Conservation (phyloP, 2,329 filamentous ascomycete species). For the Aureobasidium leucospermi region DNA sequence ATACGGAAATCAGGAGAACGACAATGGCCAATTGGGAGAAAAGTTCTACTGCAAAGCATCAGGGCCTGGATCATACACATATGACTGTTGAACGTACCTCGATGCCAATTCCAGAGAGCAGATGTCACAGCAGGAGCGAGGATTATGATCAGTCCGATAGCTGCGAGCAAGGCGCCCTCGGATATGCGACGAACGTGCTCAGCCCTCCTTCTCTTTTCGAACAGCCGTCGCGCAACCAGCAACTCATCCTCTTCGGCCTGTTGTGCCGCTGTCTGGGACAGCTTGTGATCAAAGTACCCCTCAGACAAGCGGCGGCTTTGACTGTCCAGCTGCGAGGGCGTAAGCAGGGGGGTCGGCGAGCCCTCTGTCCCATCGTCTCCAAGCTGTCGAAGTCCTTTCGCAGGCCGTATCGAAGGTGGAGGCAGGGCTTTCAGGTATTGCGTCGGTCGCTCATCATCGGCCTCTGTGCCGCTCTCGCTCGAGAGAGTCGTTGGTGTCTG, state of each 20-base stretch:
- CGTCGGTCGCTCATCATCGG: slow-evolving; percentile 74
- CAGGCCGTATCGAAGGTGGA: slow-evolving; percentile 62
- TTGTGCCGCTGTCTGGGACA: slow-evolving; percentile 19
- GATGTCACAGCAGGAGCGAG: slow-evolving; percentile 27
- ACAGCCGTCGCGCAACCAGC: slow-evolving; percentile 55
- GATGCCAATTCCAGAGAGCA: slow-evolving; percentile 31
- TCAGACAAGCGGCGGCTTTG: slow-evolving; percentile 33
- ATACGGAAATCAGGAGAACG: slow-evolving; percentile 26
- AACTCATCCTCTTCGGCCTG: slow-evolving; percentile 35
- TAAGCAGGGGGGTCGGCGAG: slow-evolving; percentile 34
- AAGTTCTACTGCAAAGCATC: slow-evolving; percentile 29
- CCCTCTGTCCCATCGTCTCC: slow-evolving; percentile 31
- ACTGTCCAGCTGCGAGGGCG: slow-evolving; percentile 41
- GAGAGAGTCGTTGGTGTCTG: slow-evolving; percentile 42
- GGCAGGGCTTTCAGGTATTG: slow-evolving; percentile 72
- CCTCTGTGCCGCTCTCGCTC: slow-evolving; percentile 90
- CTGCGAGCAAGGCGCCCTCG: slow-evolving; percentile 48
- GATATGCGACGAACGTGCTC: slow-evolving; percentile 67
- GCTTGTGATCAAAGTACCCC: slow-evolving; percentile 30
- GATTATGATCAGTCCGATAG: slow-evolving; percentile 42
- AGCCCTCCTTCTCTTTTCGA: slow-evolving; percentile 77
- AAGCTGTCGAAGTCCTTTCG: slow-evolving; percentile 67
- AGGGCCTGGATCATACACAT: slow-evolving; percentile 11
- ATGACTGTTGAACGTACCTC: slow-evolving; percentile 28
- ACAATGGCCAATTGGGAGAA: slow-evolving; percentile 31